Percentiles rank a stretch among this genome's conserved stretches.
Evolutionary conservation across 1,284 basidiomycete genomes (phyloP).

Genomic region (Malassezia pachydermatis): DNA sequence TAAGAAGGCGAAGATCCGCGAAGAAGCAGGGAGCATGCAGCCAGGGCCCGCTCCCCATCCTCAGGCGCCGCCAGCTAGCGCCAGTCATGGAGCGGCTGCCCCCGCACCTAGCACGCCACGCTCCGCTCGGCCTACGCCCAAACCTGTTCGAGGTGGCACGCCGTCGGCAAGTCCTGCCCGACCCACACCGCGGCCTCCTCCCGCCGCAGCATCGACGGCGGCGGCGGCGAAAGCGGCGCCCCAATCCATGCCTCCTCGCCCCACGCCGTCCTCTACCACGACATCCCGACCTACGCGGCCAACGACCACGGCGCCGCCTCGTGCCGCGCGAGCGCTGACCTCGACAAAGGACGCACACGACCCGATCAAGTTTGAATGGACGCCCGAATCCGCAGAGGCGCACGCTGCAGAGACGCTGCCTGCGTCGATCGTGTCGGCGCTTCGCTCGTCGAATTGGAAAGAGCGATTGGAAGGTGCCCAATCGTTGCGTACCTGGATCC

Average conservation of each 20-base stretch:
- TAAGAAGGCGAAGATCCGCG: slow-evolving; percentile 84
- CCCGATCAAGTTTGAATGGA: slow-evolving; percentile 79
- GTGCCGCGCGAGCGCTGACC: slow-evolving; percentile 46
- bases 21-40: slow-evolving; percentile 58
- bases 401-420: slow-evolving; percentile 70
- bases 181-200: slow-evolving; percentile 22
- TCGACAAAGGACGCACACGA: slow-evolving; percentile 49
- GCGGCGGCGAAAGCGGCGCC: not conserved
- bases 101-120: slow-evolving; percentile 54
- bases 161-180: slow-evolving; percentile 20
- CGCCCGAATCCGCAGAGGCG: slow-evolving; percentile 80
- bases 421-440: slow-evolving; percentile 59
- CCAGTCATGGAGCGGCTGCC: slow-evolving; percentile 53
- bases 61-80: not conserved
- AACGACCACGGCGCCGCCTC: not conserved
- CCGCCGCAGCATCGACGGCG: not conserved
- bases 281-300: not conserved
- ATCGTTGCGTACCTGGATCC: slow-evolving; percentile 70
- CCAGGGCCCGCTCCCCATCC: no score
- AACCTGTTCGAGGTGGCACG: slow-evolving; percentile 49
- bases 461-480: slow-evolving; percentile 74
- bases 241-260: not conserved
- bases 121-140: slow-evolving; percentile 12
- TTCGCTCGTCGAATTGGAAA: slow-evolving; percentile 88
- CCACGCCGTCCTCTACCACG: not conserved